Percentiles rank a stretch among this genome's conserved stretches.
These are phyloP conservation scores for Fusarium anthophilum DNA, from an alignment of 2,329 filamentous ascomycete species.

Conservation along the genomic window DNA sequence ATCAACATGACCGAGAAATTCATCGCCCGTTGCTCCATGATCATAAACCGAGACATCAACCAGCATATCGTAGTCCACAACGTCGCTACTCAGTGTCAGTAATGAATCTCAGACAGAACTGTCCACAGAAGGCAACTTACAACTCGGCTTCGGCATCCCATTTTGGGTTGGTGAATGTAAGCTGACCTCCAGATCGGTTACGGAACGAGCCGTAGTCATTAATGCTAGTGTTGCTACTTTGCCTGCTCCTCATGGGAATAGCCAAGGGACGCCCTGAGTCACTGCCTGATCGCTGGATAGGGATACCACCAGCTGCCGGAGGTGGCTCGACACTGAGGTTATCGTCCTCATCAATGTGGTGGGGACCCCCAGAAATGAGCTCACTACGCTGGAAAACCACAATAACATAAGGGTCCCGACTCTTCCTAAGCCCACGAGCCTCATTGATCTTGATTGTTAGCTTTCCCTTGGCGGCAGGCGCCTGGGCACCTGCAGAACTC, in stretches of 20 bases:
- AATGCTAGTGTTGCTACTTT: conserved; percentile 93
- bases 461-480: conserved; percentile 82
- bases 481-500: conserved; percentile 64
- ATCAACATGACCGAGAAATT: conserved; percentile 90
- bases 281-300: conserved; percentile 76
- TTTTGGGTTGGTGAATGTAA: conserved; percentile 80
- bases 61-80: conserved; percentile 88
- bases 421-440: conserved; percentile 81
- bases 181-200: conserved; percentile 64
- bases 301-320: conserved; percentile 59
- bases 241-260: conserved; percentile 95
- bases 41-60: conserved; percentile 96
- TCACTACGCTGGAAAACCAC: conserved; percentile 97
- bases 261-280: conserved; percentile 87
- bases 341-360: conserved; percentile 70
- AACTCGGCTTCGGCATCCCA: conserved; percentile 97
- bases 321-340: conserved; percentile 57
- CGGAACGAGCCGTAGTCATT: conserved; percentile 70
- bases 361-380: conserved; percentile 88
- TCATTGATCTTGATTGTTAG: conserved; percentile 89
- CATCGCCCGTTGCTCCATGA: conserved; percentile 79
- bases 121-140: conserved; percentile 64
- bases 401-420: conserved; percentile 92
- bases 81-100: conserved; percentile 72
- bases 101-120: not conserved